phyloP scores from a whole-genome alignment of 2,329 filamentous ascomycete species.

The Aspergillus floridensis region DNA sequence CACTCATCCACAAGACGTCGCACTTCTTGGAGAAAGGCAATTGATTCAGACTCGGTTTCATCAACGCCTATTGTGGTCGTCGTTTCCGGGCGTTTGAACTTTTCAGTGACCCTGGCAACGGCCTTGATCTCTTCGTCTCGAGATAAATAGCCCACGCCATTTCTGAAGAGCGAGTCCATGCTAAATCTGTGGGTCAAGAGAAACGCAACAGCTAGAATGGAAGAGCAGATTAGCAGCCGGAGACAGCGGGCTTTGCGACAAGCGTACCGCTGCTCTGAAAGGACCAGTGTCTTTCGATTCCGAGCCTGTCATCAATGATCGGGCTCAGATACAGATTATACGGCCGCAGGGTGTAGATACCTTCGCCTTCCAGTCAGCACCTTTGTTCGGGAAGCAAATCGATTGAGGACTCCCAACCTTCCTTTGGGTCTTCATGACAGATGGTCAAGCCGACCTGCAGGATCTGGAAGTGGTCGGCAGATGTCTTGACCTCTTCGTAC shows the following conservation, averaged over 20 bases:
- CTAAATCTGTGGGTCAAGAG: conserved; percentile 58
- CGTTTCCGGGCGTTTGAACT: conserved; percentile 32
- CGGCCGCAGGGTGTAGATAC: conserved; percentile 57
- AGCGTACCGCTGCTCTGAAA: conserved; percentile 54
- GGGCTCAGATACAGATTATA: conserved; percentile 66
- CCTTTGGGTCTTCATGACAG: conserved; percentile 55
- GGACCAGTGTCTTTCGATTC: conserved; percentile 59
- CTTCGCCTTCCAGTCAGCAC: conserved; percentile 24
- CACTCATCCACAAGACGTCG: conserved; percentile 49
- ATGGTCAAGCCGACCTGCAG: conserved; percentile 67
- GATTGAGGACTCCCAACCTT: conserved; percentile 36
- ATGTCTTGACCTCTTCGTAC: conserved; percentile 59
- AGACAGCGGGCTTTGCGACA: background rate
- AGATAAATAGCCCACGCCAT: conserved; percentile 63
- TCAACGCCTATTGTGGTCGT: conserved; percentile 49
- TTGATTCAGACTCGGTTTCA: conserved; percentile 51
- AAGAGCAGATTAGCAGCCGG: conserved; percentile 7
- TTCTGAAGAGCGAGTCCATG: conserved; percentile 54
- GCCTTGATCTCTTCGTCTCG: conserved; percentile 55
- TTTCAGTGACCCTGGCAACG: conserved; percentile 45
- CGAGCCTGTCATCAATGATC: conserved; percentile 51
- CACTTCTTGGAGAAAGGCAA: conserved; percentile 51
- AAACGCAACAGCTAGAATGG: conserved; percentile 55
- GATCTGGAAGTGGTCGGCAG: conserved; percentile 62
- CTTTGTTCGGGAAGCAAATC: background rate